Conservation (phyloP, 2,329 filamentous ascomycete species). For the Gliomastix tumulicola region DNA sequence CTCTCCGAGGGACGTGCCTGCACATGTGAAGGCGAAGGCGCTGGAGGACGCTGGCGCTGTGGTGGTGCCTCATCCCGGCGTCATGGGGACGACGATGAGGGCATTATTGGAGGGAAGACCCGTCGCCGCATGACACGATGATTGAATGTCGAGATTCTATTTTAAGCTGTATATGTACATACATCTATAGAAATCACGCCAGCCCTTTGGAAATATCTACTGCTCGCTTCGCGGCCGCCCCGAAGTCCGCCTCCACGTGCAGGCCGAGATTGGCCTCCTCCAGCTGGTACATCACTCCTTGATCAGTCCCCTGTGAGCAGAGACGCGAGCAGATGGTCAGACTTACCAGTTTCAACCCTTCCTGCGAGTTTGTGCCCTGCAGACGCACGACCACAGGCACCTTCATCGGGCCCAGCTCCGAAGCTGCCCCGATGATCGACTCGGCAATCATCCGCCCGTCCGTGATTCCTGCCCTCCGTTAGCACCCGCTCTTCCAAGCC, state of each 20-base stretch:
- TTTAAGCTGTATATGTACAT: no score
- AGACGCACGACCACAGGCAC: constrained; percentile 38
- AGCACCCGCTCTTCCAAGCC: not conserved
- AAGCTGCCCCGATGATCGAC: constrained; percentile 34
- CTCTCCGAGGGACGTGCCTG: constrained; percentile 19
- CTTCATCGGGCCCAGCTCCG: constrained; percentile 23
- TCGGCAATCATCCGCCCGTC: constrained; percentile 44
- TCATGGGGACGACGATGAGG: constrained; percentile 26
- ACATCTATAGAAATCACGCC: no score
- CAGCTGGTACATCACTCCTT: constrained; percentile 15
- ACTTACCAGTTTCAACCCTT: constrained; percentile 31
- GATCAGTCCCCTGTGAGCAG: no score
- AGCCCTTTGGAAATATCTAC: no score
- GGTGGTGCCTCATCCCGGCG: constrained; percentile 28
- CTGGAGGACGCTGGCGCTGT: constrained; percentile 25
- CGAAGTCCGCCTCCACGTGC: constrained; percentile 30
- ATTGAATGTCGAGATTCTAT: no score
- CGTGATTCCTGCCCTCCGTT: constrained; percentile 30
- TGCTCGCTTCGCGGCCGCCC: constrained; percentile 20
- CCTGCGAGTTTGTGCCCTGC: constrained; percentile 37
- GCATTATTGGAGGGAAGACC: no score
- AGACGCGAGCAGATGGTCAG: not conserved
- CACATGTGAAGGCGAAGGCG: constrained; percentile 21
- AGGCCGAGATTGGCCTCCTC: constrained; percentile 24
- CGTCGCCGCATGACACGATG: no score